Base-by-base conservation (phyloP, 371 early-diverging fungal genomes). In the Apophysomyces elegans region DNA sequence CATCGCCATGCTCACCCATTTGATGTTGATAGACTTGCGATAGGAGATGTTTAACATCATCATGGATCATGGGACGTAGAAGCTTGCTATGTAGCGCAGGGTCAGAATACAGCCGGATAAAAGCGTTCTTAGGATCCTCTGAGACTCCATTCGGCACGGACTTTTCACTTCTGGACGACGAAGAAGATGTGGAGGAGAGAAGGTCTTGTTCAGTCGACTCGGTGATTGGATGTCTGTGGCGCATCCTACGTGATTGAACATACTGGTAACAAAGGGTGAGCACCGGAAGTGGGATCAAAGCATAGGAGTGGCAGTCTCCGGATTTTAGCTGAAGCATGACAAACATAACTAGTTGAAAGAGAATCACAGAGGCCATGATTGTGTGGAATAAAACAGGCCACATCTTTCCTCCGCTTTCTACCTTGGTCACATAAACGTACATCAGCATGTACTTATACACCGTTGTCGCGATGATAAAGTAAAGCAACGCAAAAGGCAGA, bases 391-490 rank as follows among this genome's bases (percentile, higher is more conserved):
- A 80, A 38, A 85, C 85, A 13, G 88, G 88, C 87, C 89, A 92
- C 79, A 93, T 91, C 21, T 80, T 78, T 9, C 94, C 94, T 8
- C 86, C 90, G 5, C 89, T 91, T 64, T 93, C 92, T 46, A 85
- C 69, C 61, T 81, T 81, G 39, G 91, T 91, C 8, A 73, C 69
- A 61, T 79, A 79, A n/a, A 91, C 86, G 66, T 91, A 91, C 86
- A 91, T 81, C 21, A 90, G 61, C 64, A 89, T 86, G 74, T 93
- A 93, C 71, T 86, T 87, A 86, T 89, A 93, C 7, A 89, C 91
- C 63, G 89, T 71, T 45, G 84, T 80, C 2, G 87, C 90, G 32
- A 93, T 74, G 2, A 74, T 70, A 71, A 93, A 94, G 71, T 88
- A 90, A 5, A 91, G 46, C 11, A 84, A 71, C 0, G 91, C 90